Conservation (phyloP, 2,329 filamentous ascomycete species). For the Fusarium illudens region DNA sequence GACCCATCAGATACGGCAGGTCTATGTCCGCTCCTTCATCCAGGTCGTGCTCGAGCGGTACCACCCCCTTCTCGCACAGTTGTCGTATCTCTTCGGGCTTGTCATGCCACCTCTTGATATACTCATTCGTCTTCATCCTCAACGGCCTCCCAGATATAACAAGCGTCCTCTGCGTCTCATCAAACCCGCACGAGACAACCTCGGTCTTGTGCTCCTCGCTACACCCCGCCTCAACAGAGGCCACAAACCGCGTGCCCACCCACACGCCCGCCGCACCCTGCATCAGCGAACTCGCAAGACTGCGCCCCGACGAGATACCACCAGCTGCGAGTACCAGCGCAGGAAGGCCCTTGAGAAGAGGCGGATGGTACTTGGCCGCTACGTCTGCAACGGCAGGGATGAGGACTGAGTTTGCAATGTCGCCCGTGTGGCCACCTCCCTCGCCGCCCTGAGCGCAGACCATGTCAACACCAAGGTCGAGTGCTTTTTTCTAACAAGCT, state of each 20-base stretch:
- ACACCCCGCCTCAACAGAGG: constrained; percentile 81
- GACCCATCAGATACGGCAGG: constrained; percentile 90
- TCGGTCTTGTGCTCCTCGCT: constrained; percentile 83
- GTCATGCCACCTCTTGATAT: constrained; percentile 82
- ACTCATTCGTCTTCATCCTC: constrained; percentile 83
- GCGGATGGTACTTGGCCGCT: constrained; percentile 74
- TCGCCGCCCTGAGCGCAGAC: constrained; percentile 93
- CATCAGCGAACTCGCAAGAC: constrained; percentile 83
- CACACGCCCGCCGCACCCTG: constrained; percentile 89
- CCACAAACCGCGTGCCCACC: constrained; percentile 94
- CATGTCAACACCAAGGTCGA: constrained; percentile 87
- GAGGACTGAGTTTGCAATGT: constrained; percentile 85
- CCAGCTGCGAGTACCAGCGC: constrained; percentile 90
- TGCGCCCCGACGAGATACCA: constrained; percentile 83
- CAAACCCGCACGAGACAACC: constrained; percentile 80
- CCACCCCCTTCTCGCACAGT: constrained; percentile 78
- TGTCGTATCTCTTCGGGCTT: constrained; percentile 77
- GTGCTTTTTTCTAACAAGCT: constrained; percentile 66
- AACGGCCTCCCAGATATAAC: constrained; percentile 85
- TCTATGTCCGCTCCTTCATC: constrained; percentile 85
- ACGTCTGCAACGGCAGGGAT: constrained; percentile 89
- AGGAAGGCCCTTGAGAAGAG: constrained; percentile 71
- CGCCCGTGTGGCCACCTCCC: constrained; percentile 91
- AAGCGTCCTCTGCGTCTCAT: constrained; percentile 83
- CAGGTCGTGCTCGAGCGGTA: constrained; percentile 84